Evolutionary conservation across 257 asterid genomes (phyloP), one percentile per base, ranked within the genome.

Genomic region (Ehretia macrophylla): DNA sequence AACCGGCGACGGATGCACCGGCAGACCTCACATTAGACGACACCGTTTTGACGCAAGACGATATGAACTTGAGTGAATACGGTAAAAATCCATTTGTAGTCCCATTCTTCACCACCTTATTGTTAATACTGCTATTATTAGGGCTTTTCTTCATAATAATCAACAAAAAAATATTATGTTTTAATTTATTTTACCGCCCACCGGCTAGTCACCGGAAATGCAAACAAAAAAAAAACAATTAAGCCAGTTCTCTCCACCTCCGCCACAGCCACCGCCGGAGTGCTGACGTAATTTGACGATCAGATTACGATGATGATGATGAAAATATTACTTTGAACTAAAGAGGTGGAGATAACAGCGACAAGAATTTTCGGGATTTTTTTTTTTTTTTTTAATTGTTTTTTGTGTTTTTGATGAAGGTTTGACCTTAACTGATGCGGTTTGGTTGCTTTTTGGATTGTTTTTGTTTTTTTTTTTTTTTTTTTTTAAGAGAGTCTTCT

Each of bases 21-120:
- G 84, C 78, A 9, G 76, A 68, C 55, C 75, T 74, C 17, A 78
- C 84, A 68, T 78, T 78, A 18, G 76, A 68, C 27, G 84, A 74
- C 53, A 78, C 84, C 55, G 80, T 78, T 54, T 78, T 74, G 66
- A 78, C 72, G 59, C 84, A 78, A 40, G 84, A 78, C 9, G 84
- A 71, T 19, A 78, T 74, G 55, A 78, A 78, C 81, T 74, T 78
- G 59, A 78, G 55, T 40, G 84, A 78, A 68, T 62, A 67, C 8
- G 84, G 84, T 40, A 78, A 56, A 60, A 74, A 71, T 32, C 81
- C 76, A 69, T 74, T 68, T 11, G 68, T 32, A 17, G 67, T 68
- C 55, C 76, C 78, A 58, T 74, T 74, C 69, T 58, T 66, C 56
- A 40, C 65, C 69, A 74, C 70, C 22, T 40, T 54, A 13, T 51